Evolutionary conservation across 768 basidiomycete genomes (phyloP), one percentile per base, ranked within the genome.

Genomic region (Calvatia gigantea): DNA sequence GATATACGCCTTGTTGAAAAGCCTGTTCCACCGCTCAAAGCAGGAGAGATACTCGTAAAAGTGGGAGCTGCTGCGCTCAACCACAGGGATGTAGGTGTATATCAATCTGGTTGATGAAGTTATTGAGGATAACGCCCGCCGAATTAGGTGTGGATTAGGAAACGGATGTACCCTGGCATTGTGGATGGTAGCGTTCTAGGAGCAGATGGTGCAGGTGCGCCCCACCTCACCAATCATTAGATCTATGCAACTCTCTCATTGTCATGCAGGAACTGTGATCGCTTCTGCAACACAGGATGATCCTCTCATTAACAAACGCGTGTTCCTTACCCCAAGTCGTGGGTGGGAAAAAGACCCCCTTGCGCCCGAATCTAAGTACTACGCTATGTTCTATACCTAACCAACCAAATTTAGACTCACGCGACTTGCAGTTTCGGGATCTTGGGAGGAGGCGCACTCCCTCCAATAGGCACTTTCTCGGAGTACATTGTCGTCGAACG

Each of bases 401-500:
- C 33, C 25, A n/a, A n/a, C n/a, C 6, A 9, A 25, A 17, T 14
- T 8, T n/a, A 7, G 9, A 2, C 31, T 43, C 14, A 41, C 17
- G 11, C 11, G 1, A 38, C n/a, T 11, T 45, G 45, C 56, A 85
- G 78, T n/a, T 86, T 89, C 51, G 79, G 82, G 14, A 80, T 88
- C 54, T 64, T 92, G 8, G 92, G 92, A 0, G 82, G 86, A 1
- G 77, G 75, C 0, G 66, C 63, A 6, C 70, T 70, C 21, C 84
- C 78, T 0, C 70, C 76, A 5, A 65, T 86, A 6, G 92, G 92
- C 0, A 90, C 89, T 0, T 91, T 91, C 62, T 67, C 86, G 6
- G 84, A 93, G 61, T 89, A 90, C 62, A 78, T 91, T 27, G 79
- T 83, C 17, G 85, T 94, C 15, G 84, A 83, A 51, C 81, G 87